Base-by-base conservation (phyloP, 2,329 filamentous ascomycete species). In the Ophiostoma sp. region DNA sequence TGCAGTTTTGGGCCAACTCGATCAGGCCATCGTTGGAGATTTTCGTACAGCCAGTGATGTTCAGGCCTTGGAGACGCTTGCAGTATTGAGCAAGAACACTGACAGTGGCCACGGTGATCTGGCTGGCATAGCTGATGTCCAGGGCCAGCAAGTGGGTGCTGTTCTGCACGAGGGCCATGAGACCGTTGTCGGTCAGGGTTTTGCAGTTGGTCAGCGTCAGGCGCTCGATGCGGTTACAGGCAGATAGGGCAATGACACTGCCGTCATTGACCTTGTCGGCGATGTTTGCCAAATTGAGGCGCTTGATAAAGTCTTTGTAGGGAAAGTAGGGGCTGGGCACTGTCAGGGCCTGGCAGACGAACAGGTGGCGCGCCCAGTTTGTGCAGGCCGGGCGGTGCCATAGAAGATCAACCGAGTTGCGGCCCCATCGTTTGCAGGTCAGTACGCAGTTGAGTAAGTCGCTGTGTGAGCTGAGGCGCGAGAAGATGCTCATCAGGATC, bases 321-420 rank as follows among this genome's bases (percentile, higher is more conserved):
- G 89, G 86, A 79, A 97, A 99, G 80, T 91, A 94, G 74, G 92
- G 90, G n/a, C 89, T 81, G 44, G 86, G 81, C 36, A 89, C 84
- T 65, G 87, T 85, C 48, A 97, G 87, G 1, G 94, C 94, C 71
- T 86, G 84, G 77, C 93, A 94, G 74, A 99, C 95, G 74, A 83
- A 90, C 76, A 88, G 84, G 76, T 97, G 88, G 77, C 93, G 93
- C 15, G 84, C 80, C 91, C 93, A 97, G 75, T 89, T 92, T 76
- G 90, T 93, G 81, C 95, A 98, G 36, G 92, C 89, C 1, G 95
- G 95, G 54, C 95, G 87, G 79, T 97, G 94, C 95, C 95, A 99
- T 31, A 99, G 85, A 74, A 97, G 86, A 73, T 95, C 94, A 74
- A 98, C 95, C 68, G 91, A 90, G 77, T 97, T 97, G 73, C 90